These are phyloP conservation scores for Aureobasidium zeae DNA, from an alignment of 2,329 filamentous ascomycete genomes.

Conservation along the genomic window DNA sequence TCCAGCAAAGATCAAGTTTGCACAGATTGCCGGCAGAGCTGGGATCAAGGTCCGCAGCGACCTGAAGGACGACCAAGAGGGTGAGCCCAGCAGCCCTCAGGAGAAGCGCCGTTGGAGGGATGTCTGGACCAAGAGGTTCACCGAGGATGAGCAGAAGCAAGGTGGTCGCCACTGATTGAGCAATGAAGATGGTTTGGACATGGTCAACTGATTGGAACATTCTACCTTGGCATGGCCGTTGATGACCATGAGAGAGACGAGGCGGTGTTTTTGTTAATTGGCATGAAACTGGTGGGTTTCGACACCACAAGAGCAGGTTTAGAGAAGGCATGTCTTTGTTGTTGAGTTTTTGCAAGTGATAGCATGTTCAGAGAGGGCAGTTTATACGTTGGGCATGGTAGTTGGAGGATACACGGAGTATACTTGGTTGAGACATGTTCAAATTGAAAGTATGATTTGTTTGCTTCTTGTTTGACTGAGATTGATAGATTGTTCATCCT, in stretches of 20 bases:
- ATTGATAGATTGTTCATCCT: no score
- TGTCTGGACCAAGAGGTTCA: slow-evolving; percentile 25
- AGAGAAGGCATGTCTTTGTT: slow-evolving; percentile 9
- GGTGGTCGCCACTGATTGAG: slow-evolving; percentile 4
- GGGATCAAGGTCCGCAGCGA: slow-evolving; percentile 28
- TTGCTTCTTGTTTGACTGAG: neutral
- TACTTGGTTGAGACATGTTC: slow-evolving; percentile 12
- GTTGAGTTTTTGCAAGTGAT: slow-evolving; percentile 2
- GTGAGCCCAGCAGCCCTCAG: slow-evolving; percentile 19
- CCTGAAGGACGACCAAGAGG: slow-evolving; percentile 18
- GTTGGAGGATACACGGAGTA: slow-evolving; percentile 11
- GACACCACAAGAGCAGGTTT: slow-evolving; percentile 2
- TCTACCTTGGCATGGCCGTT: neutral
- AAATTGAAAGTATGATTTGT: slow-evolving; percentile 8
- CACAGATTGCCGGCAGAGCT: slow-evolving; percentile 39
- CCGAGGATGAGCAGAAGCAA: slow-evolving; percentile 13
- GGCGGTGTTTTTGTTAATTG: neutral
- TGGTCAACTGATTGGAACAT: neutral
- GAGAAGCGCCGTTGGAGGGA: slow-evolving; percentile 28
- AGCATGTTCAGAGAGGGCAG: slow-evolving; percentile 11
- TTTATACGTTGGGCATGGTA: neutral
- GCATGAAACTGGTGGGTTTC: neutral
- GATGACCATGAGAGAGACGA: neutral
- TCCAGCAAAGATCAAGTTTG: slow-evolving; percentile 39
- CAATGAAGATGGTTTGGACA: slow-evolving; percentile 5